Evolutionary conservation across 768 basidiomycete genomes (phyloP).

Genomic region (Steccherinum ochraceum): DNA sequence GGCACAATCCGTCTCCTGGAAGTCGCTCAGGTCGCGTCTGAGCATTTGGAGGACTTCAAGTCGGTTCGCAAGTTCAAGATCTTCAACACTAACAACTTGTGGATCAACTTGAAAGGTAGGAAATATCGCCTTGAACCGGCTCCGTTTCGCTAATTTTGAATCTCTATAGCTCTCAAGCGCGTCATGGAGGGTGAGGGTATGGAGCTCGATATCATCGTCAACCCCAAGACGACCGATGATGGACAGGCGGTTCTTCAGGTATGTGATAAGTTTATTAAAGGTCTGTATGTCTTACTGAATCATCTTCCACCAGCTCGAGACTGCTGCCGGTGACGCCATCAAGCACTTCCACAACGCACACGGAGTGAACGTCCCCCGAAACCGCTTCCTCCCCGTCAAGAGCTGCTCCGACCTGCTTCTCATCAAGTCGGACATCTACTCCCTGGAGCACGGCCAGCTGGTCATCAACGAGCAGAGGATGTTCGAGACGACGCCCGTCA

Average conservation of each 20-base stretch:
- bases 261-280: slow-evolving; percentile 4
- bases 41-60: slow-evolving; percentile 73
- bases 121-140: too few relatives aligned
- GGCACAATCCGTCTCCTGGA: slow-evolving; percentile 65
- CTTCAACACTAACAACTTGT: slow-evolving; percentile 70
- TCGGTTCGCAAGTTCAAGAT: slow-evolving; percentile 77
- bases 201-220: slow-evolving; percentile 79
- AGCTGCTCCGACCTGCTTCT: slow-evolving; percentile 58
- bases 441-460: slow-evolving; percentile 61
- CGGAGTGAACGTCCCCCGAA: slow-evolving; percentile 70
- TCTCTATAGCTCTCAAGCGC: slow-evolving; percentile 55
- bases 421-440: slow-evolving; percentile 67
- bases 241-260: slow-evolving; percentile 68
- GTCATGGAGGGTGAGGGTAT: slow-evolving; percentile 62
- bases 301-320: slow-evolving; percentile 46
- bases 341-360: slow-evolving; percentile 63
- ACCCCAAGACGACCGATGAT: slow-evolving; percentile 62
- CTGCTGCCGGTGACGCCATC: slow-evolving; percentile 70
- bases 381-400: slow-evolving; percentile 65
- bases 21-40: slow-evolving; percentile 68
- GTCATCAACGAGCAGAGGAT: slow-evolving; percentile 53
- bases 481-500: slow-evolving; percentile 61
- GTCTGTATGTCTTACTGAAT: neutral
- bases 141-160: neutral
- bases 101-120: slow-evolving; percentile 44